Base-by-base conservation (phyloP, 1,284 basidiomycete species). In the Tilletia caries region DNA sequence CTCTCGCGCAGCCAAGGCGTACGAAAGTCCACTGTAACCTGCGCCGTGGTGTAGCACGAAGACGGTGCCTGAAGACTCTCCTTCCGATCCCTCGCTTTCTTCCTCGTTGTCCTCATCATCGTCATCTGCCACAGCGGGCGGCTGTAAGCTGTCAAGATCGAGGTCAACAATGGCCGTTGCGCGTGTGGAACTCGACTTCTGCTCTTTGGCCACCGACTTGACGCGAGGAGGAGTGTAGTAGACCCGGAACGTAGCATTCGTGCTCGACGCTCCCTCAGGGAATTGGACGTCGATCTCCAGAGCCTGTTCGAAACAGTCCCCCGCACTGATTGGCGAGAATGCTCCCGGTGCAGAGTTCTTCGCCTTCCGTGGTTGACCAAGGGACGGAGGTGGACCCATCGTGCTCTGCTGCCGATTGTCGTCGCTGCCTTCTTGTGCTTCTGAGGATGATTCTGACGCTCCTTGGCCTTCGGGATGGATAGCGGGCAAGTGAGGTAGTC, bases 31-130 rank as follows among this genome's bases (percentile, higher is more conserved):
- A 0, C 90, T 90, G 79, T 92, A 93, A 1, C 96, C 95, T 0
- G 92, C 95, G 0, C 96, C 95, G 77, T 98, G 95, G 79, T 97
- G 94, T 83, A 92, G 92, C 1, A 98, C 87, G 79, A 98, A 88
- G 2, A 95, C 88, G 0, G 90, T 89, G 8, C 85, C 86, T 2
- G 84, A 84, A n/a, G 86, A 67, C 33, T 72, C 72, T 68, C 64
- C 71, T 65, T 65, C 70, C 23, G 70, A 87, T 46, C 86, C 86
- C 50, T 81, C 79, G 66, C 80, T 85, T 87, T 69, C 67, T 15
- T 10, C 41, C 3, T 74, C 78, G 0, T 70, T 73, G 13, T 87
- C 44, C 85, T 68, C 65, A 32, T 72, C 74, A 33, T 68, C 67
- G n/a, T 6, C n/a, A n/a, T 65, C 18, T 43, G 68, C 69, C 2